Percentiles rank a stretch among this genome's conserved stretches.
These are phyloP conservation scores for Cyberlindnera samutprakarnensis DNA, from an alignment of 805 yeast genomes.

Conservation along the genomic window DNA sequence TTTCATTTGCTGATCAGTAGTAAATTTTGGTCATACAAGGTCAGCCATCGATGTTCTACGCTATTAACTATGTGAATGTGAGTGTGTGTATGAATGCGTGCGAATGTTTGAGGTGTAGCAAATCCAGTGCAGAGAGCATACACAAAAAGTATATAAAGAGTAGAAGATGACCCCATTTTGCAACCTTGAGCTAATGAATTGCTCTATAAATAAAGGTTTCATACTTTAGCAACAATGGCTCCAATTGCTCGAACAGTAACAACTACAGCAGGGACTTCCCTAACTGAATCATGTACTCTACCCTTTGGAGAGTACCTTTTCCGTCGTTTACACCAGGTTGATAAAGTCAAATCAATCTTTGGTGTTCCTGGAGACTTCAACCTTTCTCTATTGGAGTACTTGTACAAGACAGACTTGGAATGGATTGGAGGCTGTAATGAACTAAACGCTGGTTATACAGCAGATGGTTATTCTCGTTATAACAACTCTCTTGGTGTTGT, in stretches of 20 bases:
- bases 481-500: slow-evolving; percentile 58
- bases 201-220: too few species aligned
- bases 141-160: too few species aligned
- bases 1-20: too few species aligned
- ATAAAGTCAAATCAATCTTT: slow-evolving; percentile 54
- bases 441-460: slow-evolving; percentile 82
- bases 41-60: too few species aligned
- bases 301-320: slow-evolving; percentile 64
- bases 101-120: too few species aligned
- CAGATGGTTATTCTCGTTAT: slow-evolving; percentile 79
- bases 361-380: slow-evolving; percentile 82
- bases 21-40: too few species aligned
- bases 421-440: slow-evolving; percentile 90
- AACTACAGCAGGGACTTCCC: background rate
- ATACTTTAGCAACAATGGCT: too few species aligned
- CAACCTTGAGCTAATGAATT: too few species aligned
- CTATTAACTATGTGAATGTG: too few species aligned
- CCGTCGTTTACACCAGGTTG: slow-evolving; percentile 41
- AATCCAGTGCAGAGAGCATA: too few species aligned
- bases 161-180: too few species aligned
- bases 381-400: slow-evolving; percentile 56
- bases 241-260: slow-evolving; percentile 4
- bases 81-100: too few species aligned
- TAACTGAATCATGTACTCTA: slow-evolving; percentile 10
- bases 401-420: slow-evolving; percentile 45